Percentiles rank a stretch among this genome's conserved stretches.
Evolutionary conservation across 2,329 filamentous ascomycete species (phyloP).

Genomic region (Colletotrichum sp.): DNA sequence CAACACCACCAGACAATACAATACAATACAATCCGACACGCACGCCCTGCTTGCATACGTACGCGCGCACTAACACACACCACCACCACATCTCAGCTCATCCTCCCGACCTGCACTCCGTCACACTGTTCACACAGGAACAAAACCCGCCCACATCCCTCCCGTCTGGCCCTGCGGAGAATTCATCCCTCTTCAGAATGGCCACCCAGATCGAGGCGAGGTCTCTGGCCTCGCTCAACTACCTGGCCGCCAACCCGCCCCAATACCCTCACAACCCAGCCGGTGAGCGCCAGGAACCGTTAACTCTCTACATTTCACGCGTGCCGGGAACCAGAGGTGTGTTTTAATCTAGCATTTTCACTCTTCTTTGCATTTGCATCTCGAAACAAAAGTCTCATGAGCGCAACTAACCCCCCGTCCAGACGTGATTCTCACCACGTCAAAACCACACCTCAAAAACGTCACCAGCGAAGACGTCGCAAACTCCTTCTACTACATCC

Average conservation of each 20-base stretch:
- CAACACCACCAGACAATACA: neutral
- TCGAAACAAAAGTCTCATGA: neutral
- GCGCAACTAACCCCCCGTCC: constrained; percentile 27
- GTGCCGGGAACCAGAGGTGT: constrained; percentile 90
- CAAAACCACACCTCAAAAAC: constrained; percentile 87
- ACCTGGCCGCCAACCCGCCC: constrained; percentile 85
- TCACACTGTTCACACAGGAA: neutral
- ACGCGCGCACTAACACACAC: neutral
- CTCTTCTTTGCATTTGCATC: neutral
- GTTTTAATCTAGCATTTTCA: neutral
- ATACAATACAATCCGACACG: neutral
- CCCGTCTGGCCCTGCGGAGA: neutral
- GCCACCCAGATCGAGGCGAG: constrained; percentile 71
- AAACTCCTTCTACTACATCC: constrained; percentile 89
- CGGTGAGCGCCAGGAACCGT: constrained; percentile 69
- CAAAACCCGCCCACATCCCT: neutral
- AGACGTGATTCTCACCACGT: constrained; percentile 92
- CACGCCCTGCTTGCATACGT: neutral
- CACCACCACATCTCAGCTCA: neutral
- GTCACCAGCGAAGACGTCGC: constrained; percentile 88
- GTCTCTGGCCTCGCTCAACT: constrained; percentile 80
- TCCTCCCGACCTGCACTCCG: neutral
- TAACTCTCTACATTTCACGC: constrained; percentile 89
- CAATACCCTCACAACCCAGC: constrained; percentile 81
- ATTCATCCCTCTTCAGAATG: constrained; percentile 26